A percentile compares a stretch with the other conserved stretches of the same genome.
phyloP scores from a whole-genome alignment of 768 basidiomycete species.

The Chiua virens region DNA sequence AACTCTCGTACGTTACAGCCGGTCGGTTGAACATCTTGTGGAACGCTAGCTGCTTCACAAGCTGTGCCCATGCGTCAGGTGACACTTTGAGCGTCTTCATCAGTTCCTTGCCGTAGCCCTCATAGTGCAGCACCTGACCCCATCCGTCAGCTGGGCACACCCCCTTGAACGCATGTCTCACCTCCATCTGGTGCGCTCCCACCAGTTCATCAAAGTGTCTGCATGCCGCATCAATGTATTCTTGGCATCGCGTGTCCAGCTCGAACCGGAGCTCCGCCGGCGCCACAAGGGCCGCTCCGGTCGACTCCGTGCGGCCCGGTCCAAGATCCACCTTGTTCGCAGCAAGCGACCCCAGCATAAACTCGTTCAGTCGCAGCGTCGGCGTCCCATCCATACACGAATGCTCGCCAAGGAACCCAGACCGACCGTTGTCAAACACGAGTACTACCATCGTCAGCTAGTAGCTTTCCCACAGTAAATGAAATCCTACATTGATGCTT shows the following conservation, averaged over 20 bases:
- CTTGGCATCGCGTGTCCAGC: constrained; percentile 52
- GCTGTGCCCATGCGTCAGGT: constrained; percentile 94
- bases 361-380: constrained; percentile 94
- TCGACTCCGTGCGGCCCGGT: constrained; percentile 38
- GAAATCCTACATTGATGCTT: constrained; percentile 81
- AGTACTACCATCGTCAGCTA: constrained; percentile 55
- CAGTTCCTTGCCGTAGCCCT: constrained; percentile 83
- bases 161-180: constrained; percentile 30
- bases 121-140: constrained; percentile 71
- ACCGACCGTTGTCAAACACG: constrained; percentile 92
- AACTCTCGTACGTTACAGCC: constrained; percentile 88
- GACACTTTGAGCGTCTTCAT: constrained; percentile 83
- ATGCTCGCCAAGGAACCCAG: constrained; percentile 89
- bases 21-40: constrained; percentile 77
- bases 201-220: constrained; percentile 75
- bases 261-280: constrained; percentile 74
- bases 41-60: constrained; percentile 95
- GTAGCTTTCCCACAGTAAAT: neutral
- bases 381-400: constrained; percentile 95
- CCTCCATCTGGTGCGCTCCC: constrained; percentile 74
- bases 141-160: constrained; percentile 8
- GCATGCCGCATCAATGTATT: constrained; percentile 58
- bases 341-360: constrained; percentile 75
- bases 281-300: constrained; percentile 42
- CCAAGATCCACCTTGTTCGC: constrained; percentile 77